Evolutionary conservation across 208 protist genomes (phyloP), one percentile per base, ranked within the genome.

Genomic region (Endotrypanum monterogeii): DNA sequence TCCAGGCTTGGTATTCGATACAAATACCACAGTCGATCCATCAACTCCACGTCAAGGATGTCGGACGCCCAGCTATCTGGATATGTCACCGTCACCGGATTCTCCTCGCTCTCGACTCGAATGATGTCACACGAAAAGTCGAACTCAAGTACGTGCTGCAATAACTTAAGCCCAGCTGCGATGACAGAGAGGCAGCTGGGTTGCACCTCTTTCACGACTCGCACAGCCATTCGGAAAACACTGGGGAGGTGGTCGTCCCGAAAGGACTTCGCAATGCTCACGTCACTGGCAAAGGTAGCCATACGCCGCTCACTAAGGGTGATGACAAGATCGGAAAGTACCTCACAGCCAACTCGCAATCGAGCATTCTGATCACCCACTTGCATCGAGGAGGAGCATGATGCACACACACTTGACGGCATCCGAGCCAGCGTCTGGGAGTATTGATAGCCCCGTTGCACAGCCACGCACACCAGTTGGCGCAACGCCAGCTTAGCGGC

Each of bases 241-340:
- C 52, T 55, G 54, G 85, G 74, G 50, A 91, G 79, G 73, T 76
- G 83, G 1, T 84, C 76, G 76, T 86, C 74, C 23, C 87, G 83
- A 66, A 91, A 91, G 6, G 78, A 67, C 37, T 67, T 78, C 44
- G 78, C 80, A 25, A 79, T 74, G 46, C 75, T 73, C n/a, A 80
- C 75, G 30, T 84, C 80, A 16, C 51, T 70, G 30, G 76, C 76
- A 28, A 80, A 80, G 48, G 50, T 69, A 4, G 60, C 8, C 76
- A 80, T 80, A 28, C 76, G 69, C 14, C 61, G 70, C 39, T 80
- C 80, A 51, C 65, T 78, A 4, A 84, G 41, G 5, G 80, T 74
- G 14, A 62, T 39, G 37, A 84, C 80, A 35, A 80, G 60, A 35
- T 79, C 74, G 20, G 67, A 66, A 12, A 84, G 61, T 12, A 84